Evolutionary conservation across 495 filamentous ascomycete species (phyloP), one percentile per base, ranked within the genome.

Genomic region (Penicillium subrubescens): DNA sequence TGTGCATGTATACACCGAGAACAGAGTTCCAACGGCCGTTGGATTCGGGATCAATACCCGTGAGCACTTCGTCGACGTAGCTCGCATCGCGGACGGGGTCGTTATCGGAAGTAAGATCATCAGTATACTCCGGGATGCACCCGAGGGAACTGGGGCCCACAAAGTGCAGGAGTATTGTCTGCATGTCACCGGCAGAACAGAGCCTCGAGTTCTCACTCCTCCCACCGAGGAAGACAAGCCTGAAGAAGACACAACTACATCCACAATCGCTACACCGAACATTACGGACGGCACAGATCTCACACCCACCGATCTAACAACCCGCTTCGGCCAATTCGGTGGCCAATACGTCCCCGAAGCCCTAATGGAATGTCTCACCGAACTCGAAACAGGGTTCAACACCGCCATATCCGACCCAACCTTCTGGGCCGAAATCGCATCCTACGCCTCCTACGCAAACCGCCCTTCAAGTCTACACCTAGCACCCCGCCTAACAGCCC

Each of bases 41-140:
- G 95, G 95, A 5, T 97, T 98, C 71, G 94, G 95, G 61, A 90
- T 98, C 65, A 96, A 91, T 78, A 98, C 94, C 25, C 85, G 89
- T 2, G 57, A 60, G 33, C 34, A 60, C 2, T 63, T 67, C 48
- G 90, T 94, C 29, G 89, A 96, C 72, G 95, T 94, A 66, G 68
- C 90, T 17, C 87, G 87, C 41, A 88, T 96, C 39, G 87, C 92
- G 33, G 91, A 97, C 56, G 93, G 92, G 69, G 92, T 94, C 1
- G 92, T 96, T 17, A 92, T 97, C 66, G 93, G 93, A 25, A 93
- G 89, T 61, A 89, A 93, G 77, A 90, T 94, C 60, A 84, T 96
- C 69, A 91, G 82, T 3, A 85, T 86, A 0, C 73, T 96, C 8
- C 81, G 82, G 21, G 81, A 88, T 33, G 87, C 91, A 0, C 77